Evolutionary conservation across 148 eudicot species (phyloP).

Genomic region (Salicornia ramosissima): DNA sequence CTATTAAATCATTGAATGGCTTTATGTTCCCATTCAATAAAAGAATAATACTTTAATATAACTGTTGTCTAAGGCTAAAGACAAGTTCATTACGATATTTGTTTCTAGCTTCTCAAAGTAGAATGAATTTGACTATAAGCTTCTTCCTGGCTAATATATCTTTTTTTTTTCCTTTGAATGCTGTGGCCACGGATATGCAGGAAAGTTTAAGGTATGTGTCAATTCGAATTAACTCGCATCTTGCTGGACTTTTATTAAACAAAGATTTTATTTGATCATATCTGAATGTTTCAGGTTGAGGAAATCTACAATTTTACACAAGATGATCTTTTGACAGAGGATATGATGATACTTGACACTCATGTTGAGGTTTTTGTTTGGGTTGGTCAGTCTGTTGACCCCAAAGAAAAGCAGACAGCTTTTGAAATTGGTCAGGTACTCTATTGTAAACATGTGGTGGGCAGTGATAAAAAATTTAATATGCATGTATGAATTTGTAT

Average conservation of each 20-base stretch:
- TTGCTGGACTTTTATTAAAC: not conserved
- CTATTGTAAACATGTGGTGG: slow-evolving; percentile 4
- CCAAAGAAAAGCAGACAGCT: slow-evolving; percentile 84
- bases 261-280: not conserved
- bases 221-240: not conserved
- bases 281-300: slow-evolving; percentile 54
- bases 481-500: not conserved
- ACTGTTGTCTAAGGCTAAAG: not conserved
- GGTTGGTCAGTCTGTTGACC: slow-evolving; percentile 90
- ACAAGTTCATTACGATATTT: too few relatives aligned
- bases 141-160: not conserved
- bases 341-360: slow-evolving; percentile 86
- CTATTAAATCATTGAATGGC: too few relatives aligned
- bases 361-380: slow-evolving; percentile 92
- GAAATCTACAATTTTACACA: slow-evolving; percentile 91
- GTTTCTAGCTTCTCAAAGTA: not conserved
- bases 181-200: slow-evolving; percentile 44
- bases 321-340: slow-evolving; percentile 97
- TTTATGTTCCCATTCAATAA: too few relatives aligned
- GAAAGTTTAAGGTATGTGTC: slow-evolving; percentile 78
- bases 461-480: not conserved
- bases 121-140: too few relatives aligned
- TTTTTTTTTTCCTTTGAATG: slow-evolving; percentile 14
- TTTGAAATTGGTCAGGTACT: slow-evolving; percentile 88
- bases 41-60: too few relatives aligned